Conservation (phyloP, 768 basidiomycete genomes). For the Ephemerocybe angulata region DNA sequence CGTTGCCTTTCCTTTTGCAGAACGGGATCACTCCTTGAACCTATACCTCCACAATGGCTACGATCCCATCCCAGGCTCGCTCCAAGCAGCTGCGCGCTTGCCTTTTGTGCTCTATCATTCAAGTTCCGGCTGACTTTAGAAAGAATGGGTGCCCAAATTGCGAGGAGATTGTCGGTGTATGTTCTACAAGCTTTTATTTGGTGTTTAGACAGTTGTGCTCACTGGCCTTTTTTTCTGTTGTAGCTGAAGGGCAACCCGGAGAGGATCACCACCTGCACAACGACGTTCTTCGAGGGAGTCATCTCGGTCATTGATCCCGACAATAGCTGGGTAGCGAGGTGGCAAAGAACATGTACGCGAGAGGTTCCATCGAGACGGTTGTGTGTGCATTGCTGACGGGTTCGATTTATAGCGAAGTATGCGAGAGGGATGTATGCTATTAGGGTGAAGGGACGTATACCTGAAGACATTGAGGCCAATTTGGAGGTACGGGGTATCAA, state of each 20-base stretch:
- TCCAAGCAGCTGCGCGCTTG: constrained; percentile 85
- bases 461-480: constrained; percentile 81
- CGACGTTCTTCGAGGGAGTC: constrained; percentile 88
- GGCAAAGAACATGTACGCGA: constrained; percentile 82
- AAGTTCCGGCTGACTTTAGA: constrained; percentile 78
- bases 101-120: constrained; percentile 89
- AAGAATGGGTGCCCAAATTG: constrained; percentile 94
- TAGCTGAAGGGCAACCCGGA: constrained; percentile 90
- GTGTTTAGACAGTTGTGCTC: neutral
- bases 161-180: constrained; percentile 89
- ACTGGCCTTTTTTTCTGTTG: neutral
- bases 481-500: constrained; percentile 73
- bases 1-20: neutral
- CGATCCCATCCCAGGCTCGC: constrained; percentile 55
- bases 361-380: constrained; percentile 2
- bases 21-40: neutral
- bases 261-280: constrained; percentile 81
- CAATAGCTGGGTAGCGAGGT: constrained; percentile 91
- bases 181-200: constrained; percentile 13
- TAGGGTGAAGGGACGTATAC: constrained; percentile 79
- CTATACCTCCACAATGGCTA: constrained; percentile 18
- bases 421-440: constrained; percentile 92
- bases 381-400: constrained; percentile 1
- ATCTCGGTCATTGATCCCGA: constrained; percentile 85
- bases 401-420: constrained; percentile 59